phyloP scores from a whole-genome alignment of 306 rosid genomes.

The Spatholobus suberectus region DNA sequence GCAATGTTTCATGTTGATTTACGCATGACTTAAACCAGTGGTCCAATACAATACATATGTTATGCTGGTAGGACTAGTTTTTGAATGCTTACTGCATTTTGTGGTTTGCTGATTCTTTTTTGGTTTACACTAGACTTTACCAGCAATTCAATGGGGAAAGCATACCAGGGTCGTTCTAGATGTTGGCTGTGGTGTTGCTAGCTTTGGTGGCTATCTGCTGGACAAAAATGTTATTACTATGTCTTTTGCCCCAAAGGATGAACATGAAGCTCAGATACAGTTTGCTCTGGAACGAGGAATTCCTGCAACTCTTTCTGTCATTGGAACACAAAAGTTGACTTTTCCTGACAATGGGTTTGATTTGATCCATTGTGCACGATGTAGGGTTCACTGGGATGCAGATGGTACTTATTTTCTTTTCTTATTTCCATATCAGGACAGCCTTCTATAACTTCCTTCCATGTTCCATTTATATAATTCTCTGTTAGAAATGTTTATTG shows the following conservation, averaged over 20 bases:
- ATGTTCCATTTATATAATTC: constrained; percentile 16
- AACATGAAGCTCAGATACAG: constrained; percentile 99
- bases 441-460: not conserved
- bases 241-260: constrained; percentile 99
- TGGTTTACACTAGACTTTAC: constrained; percentile 54
- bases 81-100: constrained; percentile 8
- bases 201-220: constrained; percentile 90
- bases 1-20: not conserved
- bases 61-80: constrained; percentile 12
- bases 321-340: constrained; percentile 86
- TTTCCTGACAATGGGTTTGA: constrained; percentile 82
- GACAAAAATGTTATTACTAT: constrained; percentile 83
- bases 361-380: constrained; percentile 94
- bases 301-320: constrained; percentile 93
- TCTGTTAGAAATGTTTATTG: constrained; percentile 18
- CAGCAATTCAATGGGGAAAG: constrained; percentile 76
- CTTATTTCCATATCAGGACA: not conserved
- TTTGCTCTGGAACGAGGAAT: constrained; percentile 98
- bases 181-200: constrained; percentile 98
- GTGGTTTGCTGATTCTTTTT: constrained; percentile 28
- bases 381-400: constrained; percentile 99
- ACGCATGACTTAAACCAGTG: not conserved
- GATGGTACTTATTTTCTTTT: constrained; percentile 63
- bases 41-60: not conserved
- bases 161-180: constrained; percentile 83